phyloP scores from a whole-genome alignment of 768 basidiomycete species.

The Leccinum aurantiacum region DNA sequence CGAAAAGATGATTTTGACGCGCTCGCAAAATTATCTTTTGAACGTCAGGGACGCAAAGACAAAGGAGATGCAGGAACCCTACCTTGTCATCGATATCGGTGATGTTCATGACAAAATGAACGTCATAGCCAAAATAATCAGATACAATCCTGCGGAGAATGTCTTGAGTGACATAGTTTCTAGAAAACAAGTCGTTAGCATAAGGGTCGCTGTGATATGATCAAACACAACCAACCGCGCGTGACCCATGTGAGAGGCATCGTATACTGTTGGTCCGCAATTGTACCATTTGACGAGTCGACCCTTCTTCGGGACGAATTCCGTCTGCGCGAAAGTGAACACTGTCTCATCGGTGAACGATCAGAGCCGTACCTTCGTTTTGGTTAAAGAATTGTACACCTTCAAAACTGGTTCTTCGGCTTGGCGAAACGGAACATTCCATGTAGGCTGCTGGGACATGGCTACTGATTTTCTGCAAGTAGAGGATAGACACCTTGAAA shows the following conservation, averaged over 20 bases:
- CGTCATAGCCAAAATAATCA: slow-evolving; percentile 96
- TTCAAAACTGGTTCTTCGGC: slow-evolving; percentile 53
- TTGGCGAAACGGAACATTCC: slow-evolving; percentile 41
- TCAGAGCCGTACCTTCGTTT: slow-evolving; percentile 68
- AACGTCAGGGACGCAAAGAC: slow-evolving; percentile 5
- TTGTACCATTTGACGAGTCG: slow-evolving; percentile 96
- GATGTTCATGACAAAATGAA: slow-evolving; percentile 99
- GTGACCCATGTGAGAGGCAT: slow-evolving; percentile 98
- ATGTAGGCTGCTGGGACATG: slow-evolving; percentile 65
- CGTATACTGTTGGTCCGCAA: slow-evolving; percentile 98
- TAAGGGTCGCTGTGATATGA: not conserved
- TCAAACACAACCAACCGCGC: slow-evolving; percentile 60
- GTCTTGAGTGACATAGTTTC: slow-evolving; percentile 69
- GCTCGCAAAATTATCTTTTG: slow-evolving; percentile 89
- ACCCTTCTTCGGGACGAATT: slow-evolving; percentile 69
- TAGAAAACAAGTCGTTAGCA: slow-evolving; percentile 33
- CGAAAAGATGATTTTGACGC: slow-evolving; percentile 72
- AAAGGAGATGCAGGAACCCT: slow-evolving; percentile 15
- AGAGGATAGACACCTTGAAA: slow-evolving; percentile 6
- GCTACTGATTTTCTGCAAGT: slow-evolving; percentile 1
- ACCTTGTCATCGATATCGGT: slow-evolving; percentile 99
- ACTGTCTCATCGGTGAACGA: slow-evolving; percentile 7
- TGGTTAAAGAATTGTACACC: slow-evolving; percentile 91
- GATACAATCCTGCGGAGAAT: slow-evolving; percentile 66
- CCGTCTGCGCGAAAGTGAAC: slow-evolving; percentile 50